Base-by-base conservation (phyloP, 2,329 filamentous ascomycete genomes). In the Aspergillus hortae region DNA sequence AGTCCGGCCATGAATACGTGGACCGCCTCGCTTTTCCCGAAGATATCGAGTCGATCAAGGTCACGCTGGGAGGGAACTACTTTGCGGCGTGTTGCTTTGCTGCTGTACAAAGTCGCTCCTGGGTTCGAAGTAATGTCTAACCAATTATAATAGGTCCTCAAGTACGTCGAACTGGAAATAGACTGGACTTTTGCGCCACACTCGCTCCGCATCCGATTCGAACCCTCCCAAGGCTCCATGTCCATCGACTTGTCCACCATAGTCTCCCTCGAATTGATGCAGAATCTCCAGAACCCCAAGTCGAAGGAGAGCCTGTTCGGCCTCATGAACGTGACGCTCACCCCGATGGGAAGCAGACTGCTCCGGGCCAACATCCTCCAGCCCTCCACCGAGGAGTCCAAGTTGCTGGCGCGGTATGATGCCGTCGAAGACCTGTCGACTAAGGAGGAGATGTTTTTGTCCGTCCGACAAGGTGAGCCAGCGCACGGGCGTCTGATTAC, bases 171-270 rank as follows among this genome's bases (percentile, higher is more conserved):
- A 52, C 71, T 87, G 1, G 82, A 84, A 6, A 79, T 90, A 55
- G 78, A 78, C 4, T 79, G 87, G 54, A 83, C 80, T 0, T 94
- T 96, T 65, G 79, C 84, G 3, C 77, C 80, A n/a, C 87, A 94
- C 66, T 92, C 92, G 17, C 80, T 97, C 30, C 84, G 90, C 3
- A 87, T 97, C 64, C 87, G 85, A 56, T 96, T 95, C 60, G 87
- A 92, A 62, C 88, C 91, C 1, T 91, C 90, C 0, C 89, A 95
- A 65, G 89, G 92, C 21, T 89, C 90, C 0, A 96, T 97, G 92
- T 90, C 95, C 82, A 95, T 97, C 61, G 92, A 96, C 63, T 80
- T 94, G 2, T 87, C 90, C 0, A 95, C 92, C 0, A 90, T 96
- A 25, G 81, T 86, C 35, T 90, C 90, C 0, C 77, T 99, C 3